A percentile compares a stretch with the other conserved stretches of the same genome.
phyloP scores from a whole-genome alignment of 2,329 filamentous ascomycete genomes.

The Fusarium decemcellulare region DNA sequence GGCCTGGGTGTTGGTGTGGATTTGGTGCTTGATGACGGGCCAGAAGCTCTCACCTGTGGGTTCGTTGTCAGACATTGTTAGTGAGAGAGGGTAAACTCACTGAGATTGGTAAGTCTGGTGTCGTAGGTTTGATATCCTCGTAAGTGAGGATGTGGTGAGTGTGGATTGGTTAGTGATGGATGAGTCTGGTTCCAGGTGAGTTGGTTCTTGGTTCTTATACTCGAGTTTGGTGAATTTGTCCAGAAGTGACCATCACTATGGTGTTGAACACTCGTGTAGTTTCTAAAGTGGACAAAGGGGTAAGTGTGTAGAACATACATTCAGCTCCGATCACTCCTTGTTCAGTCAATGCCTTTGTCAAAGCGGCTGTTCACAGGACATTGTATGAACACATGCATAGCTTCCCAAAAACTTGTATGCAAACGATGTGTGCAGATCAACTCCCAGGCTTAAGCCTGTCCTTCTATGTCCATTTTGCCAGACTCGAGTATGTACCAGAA shows the following conservation, averaged over 20 bases:
- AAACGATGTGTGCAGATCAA: neutral
- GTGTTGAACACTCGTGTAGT: too few species aligned
- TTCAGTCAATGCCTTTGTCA: too few species aligned
- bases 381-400: too few species aligned
- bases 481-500: neutral
- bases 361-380: too few species aligned
- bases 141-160: neutral
- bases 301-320: too few species aligned
- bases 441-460: neutral
- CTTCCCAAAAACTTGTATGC: too few species aligned
- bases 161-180: neutral
- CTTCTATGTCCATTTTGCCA: conserved; percentile 8
- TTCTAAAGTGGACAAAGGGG: too few species aligned
- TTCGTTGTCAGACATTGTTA: conserved; percentile 1
- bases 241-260: too few species aligned
- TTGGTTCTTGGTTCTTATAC: conserved; percentile 5
- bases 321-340: too few species aligned
- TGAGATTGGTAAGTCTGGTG: too few species aligned
- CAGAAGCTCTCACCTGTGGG: conserved; percentile 10
- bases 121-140: too few species aligned
- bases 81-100: neutral
- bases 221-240: neutral
- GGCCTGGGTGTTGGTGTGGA: neutral
- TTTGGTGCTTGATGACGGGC: conserved; percentile 23
- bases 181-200: too few species aligned